A percentile compares a stretch with the other conserved stretches of the same genome.
phyloP scores from a whole-genome alignment of 768 basidiomycete species.

The Phylloporus arenicola region DNA sequence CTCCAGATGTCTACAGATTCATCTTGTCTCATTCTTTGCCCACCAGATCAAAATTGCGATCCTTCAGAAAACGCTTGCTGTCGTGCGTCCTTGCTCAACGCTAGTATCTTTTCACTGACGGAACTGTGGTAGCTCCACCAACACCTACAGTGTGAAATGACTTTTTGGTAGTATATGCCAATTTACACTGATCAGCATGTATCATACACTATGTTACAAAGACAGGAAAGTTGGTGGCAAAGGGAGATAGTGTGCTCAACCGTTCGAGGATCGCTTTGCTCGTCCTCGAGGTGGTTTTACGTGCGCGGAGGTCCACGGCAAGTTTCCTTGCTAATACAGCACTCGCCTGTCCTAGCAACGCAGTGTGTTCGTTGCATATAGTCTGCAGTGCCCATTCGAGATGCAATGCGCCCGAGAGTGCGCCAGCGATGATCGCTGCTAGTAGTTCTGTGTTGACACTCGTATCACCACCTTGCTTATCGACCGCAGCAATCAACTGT shows the following conservation, averaged over 20 bases:
- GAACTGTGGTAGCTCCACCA: conserved; percentile 39
- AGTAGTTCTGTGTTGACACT: conserved; percentile 57
- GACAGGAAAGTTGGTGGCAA: conserved; percentile 70
- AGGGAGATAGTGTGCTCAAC: conserved; percentile 55
- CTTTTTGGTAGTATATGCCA: conserved; percentile 1
- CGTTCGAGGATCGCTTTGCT: conserved; percentile 53
- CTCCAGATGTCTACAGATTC: conserved; percentile 46
- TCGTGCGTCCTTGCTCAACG: conserved; percentile 46
- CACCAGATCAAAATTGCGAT: conserved; percentile 61
- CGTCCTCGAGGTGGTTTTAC: conserved; percentile 44
- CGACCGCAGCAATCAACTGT: conserved; percentile 47
- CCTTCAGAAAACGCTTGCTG: conserved; percentile 72
- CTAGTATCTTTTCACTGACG: conserved; percentile 1
- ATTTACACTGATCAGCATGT: conserved; percentile 9
- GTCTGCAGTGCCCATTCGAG: conserved; percentile 63
- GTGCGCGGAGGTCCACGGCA: conserved; percentile 54
- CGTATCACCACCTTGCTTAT: conserved; percentile 50
- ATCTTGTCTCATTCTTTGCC: conserved; percentile 69
- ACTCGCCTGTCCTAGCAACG: conserved; percentile 58
- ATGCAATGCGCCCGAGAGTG: conserved; percentile 62
- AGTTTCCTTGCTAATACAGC: conserved; percentile 60
- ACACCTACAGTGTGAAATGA: conserved; percentile 38
- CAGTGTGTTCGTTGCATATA: conserved; percentile 44
- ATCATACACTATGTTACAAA: conserved; percentile 34
- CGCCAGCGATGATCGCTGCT: conserved; percentile 58